phyloP scores from a whole-genome alignment of 2,329 filamentous ascomycete species.

The Alternaria gaisen region DNA sequence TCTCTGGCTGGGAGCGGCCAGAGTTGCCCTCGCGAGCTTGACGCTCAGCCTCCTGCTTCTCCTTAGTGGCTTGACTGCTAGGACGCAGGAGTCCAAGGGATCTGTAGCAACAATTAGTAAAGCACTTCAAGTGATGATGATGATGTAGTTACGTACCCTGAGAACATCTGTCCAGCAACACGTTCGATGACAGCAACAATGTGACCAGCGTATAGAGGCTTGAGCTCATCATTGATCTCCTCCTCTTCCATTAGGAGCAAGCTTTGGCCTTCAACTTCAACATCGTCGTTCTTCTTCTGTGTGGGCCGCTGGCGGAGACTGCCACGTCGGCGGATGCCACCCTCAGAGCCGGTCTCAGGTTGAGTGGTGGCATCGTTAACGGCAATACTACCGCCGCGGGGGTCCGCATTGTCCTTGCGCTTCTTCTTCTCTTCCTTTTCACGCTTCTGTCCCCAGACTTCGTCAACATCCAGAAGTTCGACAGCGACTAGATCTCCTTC shows the following conservation, averaged over 20 bases:
- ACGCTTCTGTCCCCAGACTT: constrained; percentile 98
- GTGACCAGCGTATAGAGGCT: constrained; percentile 95
- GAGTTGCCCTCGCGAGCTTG: constrained; percentile 84
- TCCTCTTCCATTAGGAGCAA: constrained; percentile 96
- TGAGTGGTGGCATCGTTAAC: constrained; percentile 68
- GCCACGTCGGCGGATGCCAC: constrained; percentile 88
- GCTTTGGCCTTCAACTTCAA: constrained; percentile 97
- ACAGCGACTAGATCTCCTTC: constrained; percentile 96
- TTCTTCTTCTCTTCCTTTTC: constrained; percentile 99
- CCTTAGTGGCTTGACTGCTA: constrained; percentile 97
- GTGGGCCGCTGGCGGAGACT: constrained; percentile 96
- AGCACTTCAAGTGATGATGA: neutral
- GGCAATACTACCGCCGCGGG: constrained; percentile 78
- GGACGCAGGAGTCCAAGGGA: constrained; percentile 92
- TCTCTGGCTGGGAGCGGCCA: constrained; percentile 77
- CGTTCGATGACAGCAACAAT: constrained; percentile 97
- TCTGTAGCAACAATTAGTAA: constrained; percentile 49
- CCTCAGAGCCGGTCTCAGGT: constrained; percentile 72
- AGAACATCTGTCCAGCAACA: constrained; percentile 98
- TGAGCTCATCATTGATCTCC: constrained; percentile 97
- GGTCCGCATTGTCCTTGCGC: constrained; percentile 97
- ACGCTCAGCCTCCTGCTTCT: constrained; percentile 98
- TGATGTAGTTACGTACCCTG: constrained; percentile 58
- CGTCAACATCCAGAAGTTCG: constrained; percentile 95
- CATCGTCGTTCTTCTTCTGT: constrained; percentile 99